A percentile compares a stretch with the other conserved stretches of the same genome.
Conservation (phyloP, 805 yeast species). For the Myxozyma lipomycoides region DNA sequence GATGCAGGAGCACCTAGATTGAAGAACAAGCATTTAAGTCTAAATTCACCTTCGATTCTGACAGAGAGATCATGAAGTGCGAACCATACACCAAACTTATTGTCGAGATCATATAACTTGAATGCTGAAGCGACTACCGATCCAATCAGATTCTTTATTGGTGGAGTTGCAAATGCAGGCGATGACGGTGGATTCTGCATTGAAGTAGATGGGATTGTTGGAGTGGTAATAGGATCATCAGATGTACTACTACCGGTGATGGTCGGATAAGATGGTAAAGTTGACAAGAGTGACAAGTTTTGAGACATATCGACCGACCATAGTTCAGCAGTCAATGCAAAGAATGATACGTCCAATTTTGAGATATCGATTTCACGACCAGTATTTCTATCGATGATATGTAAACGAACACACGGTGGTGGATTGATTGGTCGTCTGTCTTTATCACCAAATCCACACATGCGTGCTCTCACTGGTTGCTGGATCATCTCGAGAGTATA, state of each 20-base stretch:
- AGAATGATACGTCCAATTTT: constrained; percentile 37
- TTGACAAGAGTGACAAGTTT: constrained; percentile 29
- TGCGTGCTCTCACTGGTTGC: constrained; percentile 45
- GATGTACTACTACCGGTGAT: neutral
- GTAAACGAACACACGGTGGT: constrained; percentile 35
- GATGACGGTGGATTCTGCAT: neutral
- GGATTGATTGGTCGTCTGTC: constrained; percentile 37
- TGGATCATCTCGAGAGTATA: constrained; percentile 39
- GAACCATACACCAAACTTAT: constrained; percentile 43
- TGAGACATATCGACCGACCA: constrained; percentile 40
- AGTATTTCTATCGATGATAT: constrained; percentile 30
- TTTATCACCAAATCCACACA: constrained; percentile 47
- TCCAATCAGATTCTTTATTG: constrained; percentile 43
- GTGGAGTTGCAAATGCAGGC: constrained; percentile 29
- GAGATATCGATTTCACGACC: constrained; percentile 32
- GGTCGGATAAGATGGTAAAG: constrained; percentile 16
- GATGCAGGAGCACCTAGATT: constrained; percentile 32
- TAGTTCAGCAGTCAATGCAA: constrained; percentile 42
- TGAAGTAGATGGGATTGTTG: neutral
- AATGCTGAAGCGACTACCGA: constrained; percentile 41
- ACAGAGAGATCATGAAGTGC: constrained; percentile 43
- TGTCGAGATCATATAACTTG: constrained; percentile 39
- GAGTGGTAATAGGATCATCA: neutral
- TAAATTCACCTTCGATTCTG: constrained; percentile 44
- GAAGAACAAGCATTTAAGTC: constrained; percentile 39